These are phyloP conservation scores for Ophiostoma perfectum DNA, from an alignment of 2,329 filamentous ascomycete species.

Conservation along the genomic window DNA sequence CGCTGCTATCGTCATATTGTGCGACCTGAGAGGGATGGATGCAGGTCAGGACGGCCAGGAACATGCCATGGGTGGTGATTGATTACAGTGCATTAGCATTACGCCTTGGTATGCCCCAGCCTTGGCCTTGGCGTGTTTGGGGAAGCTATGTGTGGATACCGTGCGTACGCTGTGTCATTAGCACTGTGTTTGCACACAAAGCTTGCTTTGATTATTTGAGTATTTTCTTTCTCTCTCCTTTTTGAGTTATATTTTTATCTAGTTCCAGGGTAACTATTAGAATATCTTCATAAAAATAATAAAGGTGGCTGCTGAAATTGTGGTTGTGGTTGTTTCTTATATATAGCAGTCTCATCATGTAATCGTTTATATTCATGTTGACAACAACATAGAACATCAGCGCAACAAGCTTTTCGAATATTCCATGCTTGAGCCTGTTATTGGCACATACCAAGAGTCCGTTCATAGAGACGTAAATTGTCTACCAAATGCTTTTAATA, in stretches of 20 bases:
- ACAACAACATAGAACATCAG: no score
- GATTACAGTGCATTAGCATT: constrained; percentile 1
- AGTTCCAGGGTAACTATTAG: no score
- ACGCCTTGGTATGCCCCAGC: neutral
- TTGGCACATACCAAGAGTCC: no score
- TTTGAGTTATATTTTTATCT: no score
- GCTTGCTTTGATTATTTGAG: neutral
- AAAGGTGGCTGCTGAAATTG: no score
- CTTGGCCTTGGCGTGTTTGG: constrained; percentile 5
- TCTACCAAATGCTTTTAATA: constrained; percentile 7
- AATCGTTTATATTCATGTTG: no score
- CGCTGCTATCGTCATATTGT: constrained; percentile 6
- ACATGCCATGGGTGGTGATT: neutral
- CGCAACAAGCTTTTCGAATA: no score
- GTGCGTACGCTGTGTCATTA: neutral
- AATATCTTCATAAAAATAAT: no score
- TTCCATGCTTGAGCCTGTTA: no score
- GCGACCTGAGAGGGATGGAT: neutral
- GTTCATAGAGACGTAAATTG: neutral
- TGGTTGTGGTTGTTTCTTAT: no score
- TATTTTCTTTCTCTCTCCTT: no score
- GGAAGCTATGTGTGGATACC: constrained; percentile 9
- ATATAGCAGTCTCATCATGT: no score
- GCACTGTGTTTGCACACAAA: neutral
- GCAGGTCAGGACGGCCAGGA: neutral